Evolutionary conservation across 352 stramenopile genomes (phyloP).

Genomic region (Phytophthora quininea): DNA sequence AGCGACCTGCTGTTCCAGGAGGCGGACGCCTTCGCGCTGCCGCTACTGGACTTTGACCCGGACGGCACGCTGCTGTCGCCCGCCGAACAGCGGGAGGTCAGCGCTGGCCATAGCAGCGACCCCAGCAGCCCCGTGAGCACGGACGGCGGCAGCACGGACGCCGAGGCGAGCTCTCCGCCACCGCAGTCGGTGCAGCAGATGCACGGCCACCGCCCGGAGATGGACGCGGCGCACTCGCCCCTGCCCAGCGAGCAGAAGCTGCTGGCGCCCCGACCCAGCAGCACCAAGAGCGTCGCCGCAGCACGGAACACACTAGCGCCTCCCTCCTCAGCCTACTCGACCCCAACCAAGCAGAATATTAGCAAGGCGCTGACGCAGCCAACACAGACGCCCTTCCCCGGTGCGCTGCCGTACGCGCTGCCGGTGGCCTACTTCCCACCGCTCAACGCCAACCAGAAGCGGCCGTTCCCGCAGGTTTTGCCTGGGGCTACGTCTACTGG

Average conservation of each 20-base stretch:
- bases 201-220: not conserved
- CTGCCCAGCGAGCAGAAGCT: slow-evolving; percentile 32
- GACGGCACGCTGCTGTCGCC: slow-evolving; percentile 31
- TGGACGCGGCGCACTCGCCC: slow-evolving; percentile 24
- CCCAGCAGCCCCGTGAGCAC: slow-evolving; percentile 42
- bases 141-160: slow-evolving; percentile 57
- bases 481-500: slow-evolving; percentile 20
- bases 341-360: slow-evolving; percentile 7
- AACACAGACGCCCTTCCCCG: slow-evolving; percentile 18
- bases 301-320: slow-evolving; percentile 1
- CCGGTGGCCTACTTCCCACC: slow-evolving; percentile 66
- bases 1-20: slow-evolving; percentile 64
- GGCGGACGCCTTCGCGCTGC: slow-evolving; percentile 32
- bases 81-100: slow-evolving; percentile 25
- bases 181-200: slow-evolving; percentile 36
- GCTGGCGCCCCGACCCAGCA: slow-evolving; percentile 13
- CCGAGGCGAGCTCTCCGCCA: slow-evolving; percentile 53
- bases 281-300: not conserved
- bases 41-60: slow-evolving; percentile 52
- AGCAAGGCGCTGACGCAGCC: slow-evolving; percentile 10
- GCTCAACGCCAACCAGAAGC: slow-evolving; percentile 55
- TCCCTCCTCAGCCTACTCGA: not conserved
- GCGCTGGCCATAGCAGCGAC: slow-evolving; percentile 10
- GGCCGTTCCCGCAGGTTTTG: slow-evolving; percentile 53
- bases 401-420: slow-evolving; percentile 59